Base-by-base conservation (phyloP, 176 grass and related monocot species). In the Carex pumila region DNA sequence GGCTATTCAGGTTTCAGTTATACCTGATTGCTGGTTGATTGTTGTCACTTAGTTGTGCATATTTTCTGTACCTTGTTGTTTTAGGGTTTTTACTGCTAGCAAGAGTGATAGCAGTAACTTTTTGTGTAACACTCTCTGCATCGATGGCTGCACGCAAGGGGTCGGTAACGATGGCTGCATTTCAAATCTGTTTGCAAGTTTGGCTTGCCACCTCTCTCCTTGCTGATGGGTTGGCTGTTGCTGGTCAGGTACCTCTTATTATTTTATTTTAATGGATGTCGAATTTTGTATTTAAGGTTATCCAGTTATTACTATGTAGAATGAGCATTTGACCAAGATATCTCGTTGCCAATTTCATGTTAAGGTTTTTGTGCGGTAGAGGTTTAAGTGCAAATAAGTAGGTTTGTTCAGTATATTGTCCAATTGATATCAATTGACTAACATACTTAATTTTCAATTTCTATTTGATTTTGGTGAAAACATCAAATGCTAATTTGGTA, bases 171-270 rank as follows among this genome's bases (percentile, higher is more conserved):
- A 99, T 99, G 97, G 97, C 93, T 30, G 97, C 88, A 47, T 99
- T 99, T 84, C 97, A 99, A 74, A 92, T 99, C 37, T 96, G 93
- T 83, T 90, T 92, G 49, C 97, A 99, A 61, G 88, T 99, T 87
- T 99, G 97, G 97, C 85, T 99, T 0, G 88, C 97, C 4, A 94
- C 93, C 3, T 99, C 97, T 29, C 97, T 99, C 81, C 97, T 99
- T 17, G 93, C 97, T 3, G 97, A 99, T 21, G 97, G 97, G 61
- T 49, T 99, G 65, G 97, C 97, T 73, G 96, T 99, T 6, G 91
- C 96, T 54, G 96, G 96, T 72, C 96, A 99, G 93, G 96, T 99
- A n/a, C 80, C 12, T 65, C 39, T 39, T 66, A 60, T 62, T 63
- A 18, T 2, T 59, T 57, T 29, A 13, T 10, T 66, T 78, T n/a